Conservation (phyloP, 768 basidiomycete species). For the Lactifluus hygrophoroides region DNA sequence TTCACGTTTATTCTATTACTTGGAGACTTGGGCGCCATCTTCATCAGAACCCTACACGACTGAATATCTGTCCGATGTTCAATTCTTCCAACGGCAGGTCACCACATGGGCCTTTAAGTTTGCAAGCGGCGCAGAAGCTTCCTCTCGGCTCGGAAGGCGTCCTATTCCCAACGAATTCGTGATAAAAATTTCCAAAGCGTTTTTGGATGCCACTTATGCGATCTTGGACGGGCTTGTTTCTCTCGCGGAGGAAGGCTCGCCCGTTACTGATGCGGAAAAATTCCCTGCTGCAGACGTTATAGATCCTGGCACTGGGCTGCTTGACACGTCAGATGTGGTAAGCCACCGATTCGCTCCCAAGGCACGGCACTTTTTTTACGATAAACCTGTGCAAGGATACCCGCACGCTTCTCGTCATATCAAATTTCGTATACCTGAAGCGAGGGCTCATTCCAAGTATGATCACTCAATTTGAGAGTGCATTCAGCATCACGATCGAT, state of each 20-base stretch:
- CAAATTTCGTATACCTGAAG: slow-evolving; percentile 77
- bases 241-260: slow-evolving; percentile 65
- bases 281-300: slow-evolving; percentile 28
- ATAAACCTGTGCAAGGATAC: slow-evolving; percentile 48
- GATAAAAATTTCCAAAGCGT: slow-evolving; percentile 71
- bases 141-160: slow-evolving; percentile 46
- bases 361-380: background rate
- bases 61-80: slow-evolving; percentile 66
- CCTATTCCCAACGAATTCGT: slow-evolving; percentile 55
- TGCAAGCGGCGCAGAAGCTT: slow-evolving; percentile 64
- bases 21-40: slow-evolving; percentile 80
- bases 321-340: slow-evolving; percentile 59
- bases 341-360: slow-evolving; percentile 22
- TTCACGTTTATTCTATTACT: slow-evolving; percentile 66
- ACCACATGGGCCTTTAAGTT: slow-evolving; percentile 71
- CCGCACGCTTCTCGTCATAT: slow-evolving; percentile 78
- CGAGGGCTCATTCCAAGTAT: slow-evolving; percentile 65
- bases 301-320: slow-evolving; percentile 32
- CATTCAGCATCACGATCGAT: slow-evolving; percentile 60
- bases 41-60: slow-evolving; percentile 58
- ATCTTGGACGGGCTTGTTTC: slow-evolving; percentile 81
- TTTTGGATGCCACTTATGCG: slow-evolving; percentile 77
- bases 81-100: slow-evolving; percentile 72
- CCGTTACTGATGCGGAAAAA: slow-evolving; percentile 33
- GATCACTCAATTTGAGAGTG: slow-evolving; percentile 69